phyloP scores from a whole-genome alignment of 2,329 filamentous ascomycete genomes.

The Cytospora mali region DNA sequence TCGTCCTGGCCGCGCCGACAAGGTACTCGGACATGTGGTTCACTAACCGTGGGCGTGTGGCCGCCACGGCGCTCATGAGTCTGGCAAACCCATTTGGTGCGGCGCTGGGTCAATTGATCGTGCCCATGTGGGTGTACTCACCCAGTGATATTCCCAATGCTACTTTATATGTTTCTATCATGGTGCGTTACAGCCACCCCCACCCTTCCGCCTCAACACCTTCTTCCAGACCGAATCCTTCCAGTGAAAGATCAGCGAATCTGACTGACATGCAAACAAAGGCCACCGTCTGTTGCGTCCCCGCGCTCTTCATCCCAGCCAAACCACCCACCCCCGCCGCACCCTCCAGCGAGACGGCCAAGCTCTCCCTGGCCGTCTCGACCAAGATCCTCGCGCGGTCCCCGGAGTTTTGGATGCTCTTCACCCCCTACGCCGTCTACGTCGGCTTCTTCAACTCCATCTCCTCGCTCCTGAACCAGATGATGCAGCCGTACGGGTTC shows the following conservation, averaged over 20 bases:
- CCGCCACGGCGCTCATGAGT: conserved; percentile 82
- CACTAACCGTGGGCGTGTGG: conserved; percentile 78
- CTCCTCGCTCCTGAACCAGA: conserved; percentile 86
- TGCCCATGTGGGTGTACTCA: conserved; percentile 72
- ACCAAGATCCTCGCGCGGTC: conserved; percentile 58
- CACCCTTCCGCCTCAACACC: neutral
- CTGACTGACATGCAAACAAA: conserved; percentile 34
- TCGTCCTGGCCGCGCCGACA: conserved; percentile 86
- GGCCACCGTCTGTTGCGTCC: conserved; percentile 67
- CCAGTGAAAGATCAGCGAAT: neutral
- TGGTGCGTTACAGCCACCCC: conserved; percentile 55
- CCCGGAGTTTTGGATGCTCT: conserved; percentile 76
- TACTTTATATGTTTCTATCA: conserved; percentile 82
- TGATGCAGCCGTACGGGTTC: conserved; percentile 85
- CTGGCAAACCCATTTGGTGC: conserved; percentile 90
- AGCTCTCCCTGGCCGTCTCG: conserved; percentile 55
- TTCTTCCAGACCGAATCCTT: neutral
- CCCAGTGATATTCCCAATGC: conserved; percentile 72
- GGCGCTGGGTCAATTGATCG: conserved; percentile 83
- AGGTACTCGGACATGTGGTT: conserved; percentile 96
- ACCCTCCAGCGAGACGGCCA: conserved; percentile 64
- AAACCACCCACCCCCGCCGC: conserved; percentile 76
- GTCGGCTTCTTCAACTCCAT: conserved; percentile 93
- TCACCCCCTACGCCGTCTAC: conserved; percentile 80
- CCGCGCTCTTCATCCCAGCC: conserved; percentile 79